Percentiles rank a stretch among this genome's conserved stretches.
These are phyloP conservation scores for Daldinia decipiens DNA, from an alignment of 495 filamentous ascomycete species.

Conservation along the genomic window DNA sequence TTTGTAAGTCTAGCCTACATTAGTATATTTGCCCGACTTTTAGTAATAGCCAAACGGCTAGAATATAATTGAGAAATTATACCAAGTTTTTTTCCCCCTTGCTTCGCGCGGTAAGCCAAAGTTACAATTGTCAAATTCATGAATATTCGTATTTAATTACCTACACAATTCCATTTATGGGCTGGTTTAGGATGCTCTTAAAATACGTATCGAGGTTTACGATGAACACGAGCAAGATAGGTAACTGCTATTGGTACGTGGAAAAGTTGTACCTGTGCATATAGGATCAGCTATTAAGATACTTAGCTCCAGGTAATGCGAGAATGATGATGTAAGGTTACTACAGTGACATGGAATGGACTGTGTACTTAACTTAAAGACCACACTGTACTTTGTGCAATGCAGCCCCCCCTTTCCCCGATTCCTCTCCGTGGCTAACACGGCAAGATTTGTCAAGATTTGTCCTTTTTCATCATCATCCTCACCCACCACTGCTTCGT, in stretches of 20 bases:
- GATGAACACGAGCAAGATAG: slow-evolving; percentile 30
- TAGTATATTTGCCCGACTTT: neutral
- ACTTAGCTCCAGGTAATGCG: slow-evolving; percentile 14
- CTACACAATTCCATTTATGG: slow-evolving; percentile 28
- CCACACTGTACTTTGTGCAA: slow-evolving; percentile 24
- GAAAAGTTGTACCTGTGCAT: slow-evolving; percentile 10
- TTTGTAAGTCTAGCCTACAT: neutral
- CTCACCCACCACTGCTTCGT: slow-evolving; percentile 13
- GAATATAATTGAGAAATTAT: neutral
- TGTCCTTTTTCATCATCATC: slow-evolving; percentile 24
- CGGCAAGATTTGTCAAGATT: slow-evolving; percentile 25
- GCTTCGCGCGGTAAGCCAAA: slow-evolving; percentile 20
- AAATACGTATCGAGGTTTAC: slow-evolving; percentile 3
- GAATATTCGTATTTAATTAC: slow-evolving; percentile 30
- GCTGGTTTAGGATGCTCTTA: slow-evolving; percentile 7
- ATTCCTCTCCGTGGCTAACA: slow-evolving; percentile 37
- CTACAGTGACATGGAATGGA: slow-evolving; percentile 22
- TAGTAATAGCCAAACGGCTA: neutral
- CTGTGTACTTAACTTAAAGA: slow-evolving; percentile 3
- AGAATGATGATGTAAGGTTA: slow-evolving; percentile 36
- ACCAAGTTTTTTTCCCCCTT: neutral
- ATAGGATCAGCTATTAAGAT: slow-evolving; percentile 1
- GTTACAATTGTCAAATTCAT: slow-evolving; percentile 20
- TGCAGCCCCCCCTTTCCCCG: slow-evolving; percentile 33
- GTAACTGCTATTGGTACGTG: slow-evolving; percentile 19